A percentile compares a stretch with the other conserved stretches of the same genome.
These are phyloP conservation scores for Amanita pseudoporphyria DNA, from an alignment of 768 basidiomycete genomes.

Conservation along the genomic window DNA sequence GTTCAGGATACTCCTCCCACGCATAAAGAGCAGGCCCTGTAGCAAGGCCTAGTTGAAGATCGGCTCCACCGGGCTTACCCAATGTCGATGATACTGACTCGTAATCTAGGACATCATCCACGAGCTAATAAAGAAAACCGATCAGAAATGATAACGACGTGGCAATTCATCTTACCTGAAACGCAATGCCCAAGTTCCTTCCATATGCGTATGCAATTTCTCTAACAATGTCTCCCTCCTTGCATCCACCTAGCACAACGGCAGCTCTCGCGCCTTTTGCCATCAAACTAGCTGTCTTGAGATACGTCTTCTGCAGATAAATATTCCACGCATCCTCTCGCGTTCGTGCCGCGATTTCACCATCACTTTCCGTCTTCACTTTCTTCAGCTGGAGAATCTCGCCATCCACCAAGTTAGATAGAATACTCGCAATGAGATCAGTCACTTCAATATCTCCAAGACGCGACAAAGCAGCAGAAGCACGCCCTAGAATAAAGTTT, in stretches of 20 bases:
- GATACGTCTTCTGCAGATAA: slow-evolving; percentile 89
- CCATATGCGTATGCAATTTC: slow-evolving; percentile 97
- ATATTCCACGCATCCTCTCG: slow-evolving; percentile 53
- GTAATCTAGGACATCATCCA: slow-evolving; percentile 94
- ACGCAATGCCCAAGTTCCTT: slow-evolving; percentile 87
- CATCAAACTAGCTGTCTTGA: slow-evolving; percentile 91
- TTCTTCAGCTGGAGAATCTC: slow-evolving; percentile 81
- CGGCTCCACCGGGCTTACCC: slow-evolving; percentile 88
- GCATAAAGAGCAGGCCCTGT: slow-evolving; percentile 94
- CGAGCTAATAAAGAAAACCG: slow-evolving; percentile 46
- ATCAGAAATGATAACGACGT: neutral
- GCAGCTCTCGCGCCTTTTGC: slow-evolving; percentile 84
- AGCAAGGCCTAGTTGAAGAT: slow-evolving; percentile 74
- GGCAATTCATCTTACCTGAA: slow-evolving; percentile 58
- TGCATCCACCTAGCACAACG: slow-evolving; percentile 80
- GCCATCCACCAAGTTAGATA: slow-evolving; percentile 88
- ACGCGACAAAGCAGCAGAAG: slow-evolving; percentile 70
- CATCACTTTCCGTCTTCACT: slow-evolving; percentile 30
- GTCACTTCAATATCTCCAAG: slow-evolving; percentile 80
- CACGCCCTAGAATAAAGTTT: slow-evolving; percentile 84
- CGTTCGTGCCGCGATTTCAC: slow-evolving; percentile 10
- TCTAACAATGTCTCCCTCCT: slow-evolving; percentile 79
- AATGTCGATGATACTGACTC: slow-evolving; percentile 65
- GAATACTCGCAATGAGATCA: slow-evolving; percentile 78
- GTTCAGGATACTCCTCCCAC: slow-evolving; percentile 86